Conservation (phyloP, 1,284 basidiomycete species). For the Lentinula novae-zelandiae region DNA sequence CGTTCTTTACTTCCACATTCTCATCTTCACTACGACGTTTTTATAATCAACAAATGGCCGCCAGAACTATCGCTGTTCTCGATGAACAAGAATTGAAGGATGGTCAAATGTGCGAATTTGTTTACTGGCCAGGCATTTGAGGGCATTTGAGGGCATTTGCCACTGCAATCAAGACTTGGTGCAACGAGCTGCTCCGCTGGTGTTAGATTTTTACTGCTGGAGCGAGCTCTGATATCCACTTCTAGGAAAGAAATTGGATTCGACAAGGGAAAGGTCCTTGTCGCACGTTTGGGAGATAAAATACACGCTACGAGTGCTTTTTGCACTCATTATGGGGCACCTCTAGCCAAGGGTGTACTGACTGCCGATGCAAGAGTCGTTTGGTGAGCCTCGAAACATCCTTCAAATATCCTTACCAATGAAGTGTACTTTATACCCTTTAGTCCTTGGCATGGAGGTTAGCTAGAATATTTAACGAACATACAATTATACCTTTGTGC, state of each 20-base stretch:
- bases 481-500: not conserved
- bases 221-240: slow-evolving; percentile 3
- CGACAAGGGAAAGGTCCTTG: slow-evolving; percentile 74
- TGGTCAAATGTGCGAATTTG: slow-evolving; percentile 64
- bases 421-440: not conserved
- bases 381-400: slow-evolving; percentile 48
- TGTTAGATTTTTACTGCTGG: not conserved
- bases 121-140: not conserved
- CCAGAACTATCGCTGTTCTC: slow-evolving; percentile 63
- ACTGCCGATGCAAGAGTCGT: slow-evolving; percentile 77
- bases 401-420: not conserved
- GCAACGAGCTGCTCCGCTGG: not conserved
- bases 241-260: slow-evolving; percentile 81
- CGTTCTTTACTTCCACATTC: not conserved
- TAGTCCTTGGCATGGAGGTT: slow-evolving; percentile 89
- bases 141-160: not conserved
- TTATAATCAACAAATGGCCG: slow-evolving; percentile 32
- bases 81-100: slow-evolving; percentile 65
- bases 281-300: slow-evolving; percentile 75
- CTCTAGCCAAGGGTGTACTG: slow-evolving; percentile 80
- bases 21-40: slow-evolving; percentile 1
- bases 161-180: too few species aligned
- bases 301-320: slow-evolving; percentile 79
- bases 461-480: slow-evolving; percentile 15
- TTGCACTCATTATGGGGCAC: slow-evolving; percentile 82